Conservation (phyloP, 345 rosid species). For the Populus alba region DNA sequence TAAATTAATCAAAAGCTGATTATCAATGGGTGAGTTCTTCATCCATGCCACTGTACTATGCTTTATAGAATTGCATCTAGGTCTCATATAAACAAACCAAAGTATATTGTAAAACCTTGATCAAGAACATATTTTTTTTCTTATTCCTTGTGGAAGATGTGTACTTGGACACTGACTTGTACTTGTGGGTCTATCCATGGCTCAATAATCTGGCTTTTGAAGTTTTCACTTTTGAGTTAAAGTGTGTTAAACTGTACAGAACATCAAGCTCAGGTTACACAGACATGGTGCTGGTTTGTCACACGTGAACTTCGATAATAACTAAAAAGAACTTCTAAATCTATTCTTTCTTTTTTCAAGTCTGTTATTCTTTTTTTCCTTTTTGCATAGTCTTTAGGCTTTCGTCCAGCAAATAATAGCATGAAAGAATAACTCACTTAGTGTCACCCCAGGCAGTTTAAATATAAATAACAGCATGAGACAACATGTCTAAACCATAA, state of each 20-base stretch:
- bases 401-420: neutral
- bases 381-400: neutral
- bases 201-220: neutral
- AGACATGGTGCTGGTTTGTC: neutral
- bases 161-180: neutral
- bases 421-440: neutral
- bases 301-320: neutral
- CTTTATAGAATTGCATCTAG: neutral
- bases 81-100: neutral
- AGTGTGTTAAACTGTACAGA: neutral
- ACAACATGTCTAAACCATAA: neutral
- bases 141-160: neutral
- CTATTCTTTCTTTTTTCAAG: neutral
- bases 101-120: neutral
- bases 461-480: neutral
- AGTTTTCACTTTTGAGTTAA: neutral
- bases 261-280: neutral
- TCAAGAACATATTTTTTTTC: neutral
- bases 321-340: neutral
- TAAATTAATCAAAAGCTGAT: neutral
- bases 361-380: neutral
- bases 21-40: neutral
- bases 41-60: too few relatives aligned
- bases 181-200: neutral
- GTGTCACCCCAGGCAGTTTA: neutral